Evolutionary conservation across 1,284 basidiomycete genomes (phyloP).

Genomic region (Leccinum pachyderme): DNA sequence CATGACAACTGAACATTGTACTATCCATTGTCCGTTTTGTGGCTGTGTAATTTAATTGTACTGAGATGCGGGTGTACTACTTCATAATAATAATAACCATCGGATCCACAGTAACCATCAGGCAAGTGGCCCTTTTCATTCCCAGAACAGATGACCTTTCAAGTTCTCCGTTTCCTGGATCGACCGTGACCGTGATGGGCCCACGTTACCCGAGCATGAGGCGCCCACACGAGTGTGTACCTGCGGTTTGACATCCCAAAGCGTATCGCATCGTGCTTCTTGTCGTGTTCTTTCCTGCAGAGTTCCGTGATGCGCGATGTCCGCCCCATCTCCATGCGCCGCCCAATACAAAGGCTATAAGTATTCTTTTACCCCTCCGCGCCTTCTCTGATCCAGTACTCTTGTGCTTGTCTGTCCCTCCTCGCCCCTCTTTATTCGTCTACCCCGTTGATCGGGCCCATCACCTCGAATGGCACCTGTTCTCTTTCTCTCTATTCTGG

Average conservation of each 20-base stretch:
- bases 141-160: neutral
- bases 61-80: neutral
- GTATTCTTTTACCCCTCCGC: conserved; percentile 6
- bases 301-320: conserved; percentile 14
- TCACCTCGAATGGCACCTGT: conserved; percentile 15
- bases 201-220: conserved; percentile 11
- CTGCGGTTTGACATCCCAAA: neutral
- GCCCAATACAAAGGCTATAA: conserved; percentile 16
- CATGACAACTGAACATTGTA: neutral
- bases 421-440: conserved; percentile 7
- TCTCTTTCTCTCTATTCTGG: conserved; percentile 11
- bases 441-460: conserved; percentile 20
- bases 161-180: neutral
- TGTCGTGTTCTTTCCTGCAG: conserved; percentile 1
- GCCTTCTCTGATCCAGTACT: neutral
- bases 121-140: neutral
- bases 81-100: neutral
- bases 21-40: neutral
- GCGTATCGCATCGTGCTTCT: neutral
- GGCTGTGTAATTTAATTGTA: neutral
- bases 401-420: neutral
- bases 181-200: neutral
- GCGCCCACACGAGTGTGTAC: conserved; percentile 1
- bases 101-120: neutral
- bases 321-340: conserved; percentile 17